Evolutionary conservation across 2,329 filamentous ascomycete genomes (phyloP).

Genomic region (Clonostachys byssicola): DNA sequence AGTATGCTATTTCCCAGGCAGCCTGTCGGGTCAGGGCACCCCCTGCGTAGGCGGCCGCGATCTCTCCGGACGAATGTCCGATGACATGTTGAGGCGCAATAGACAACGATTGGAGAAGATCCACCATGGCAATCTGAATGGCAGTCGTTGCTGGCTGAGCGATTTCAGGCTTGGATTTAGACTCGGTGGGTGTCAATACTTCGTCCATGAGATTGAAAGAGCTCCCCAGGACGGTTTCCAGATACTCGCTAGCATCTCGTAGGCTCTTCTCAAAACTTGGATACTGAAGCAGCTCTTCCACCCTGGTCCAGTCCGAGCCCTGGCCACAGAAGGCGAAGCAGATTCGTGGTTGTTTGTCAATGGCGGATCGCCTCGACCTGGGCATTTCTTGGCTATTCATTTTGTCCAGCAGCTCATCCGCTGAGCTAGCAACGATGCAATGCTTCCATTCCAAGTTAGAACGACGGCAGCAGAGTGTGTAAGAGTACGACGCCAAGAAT

Average conservation of each 20-base stretch:
- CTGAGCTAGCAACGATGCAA: conserved; percentile 26
- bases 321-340: conserved; percentile 39
- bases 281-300: conserved; percentile 37
- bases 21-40: conserved; percentile 25
- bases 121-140: conserved; percentile 34
- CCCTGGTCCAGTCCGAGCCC: conserved; percentile 34
- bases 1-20: conserved; percentile 36
- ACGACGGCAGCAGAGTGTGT: conserved; percentile 39
- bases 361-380: conserved; percentile 13
- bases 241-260: conserved; percentile 19
- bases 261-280: conserved; percentile 34
- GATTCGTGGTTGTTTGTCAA: conserved; percentile 18
- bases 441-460: conserved; percentile 38
- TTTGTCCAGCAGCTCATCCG: conserved; percentile 21
- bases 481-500: conserved; percentile 34
- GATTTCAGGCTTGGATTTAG: conserved; percentile 26
- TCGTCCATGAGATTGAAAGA: conserved; percentile 28
- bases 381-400: conserved; percentile 11
- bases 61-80: conserved; percentile 42
- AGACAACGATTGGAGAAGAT: conserved; percentile 25
- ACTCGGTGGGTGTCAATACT: conserved; percentile 18
- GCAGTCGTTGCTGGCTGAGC: conserved; percentile 36
- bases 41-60: conserved; percentile 36
- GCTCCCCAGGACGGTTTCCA: conserved; percentile 19
- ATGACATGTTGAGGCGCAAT: conserved; percentile 26